Percentiles rank a stretch among this genome's conserved stretches.
Conservation (phyloP, 1,284 basidiomycete species). For the Apiotrichum montevideense region DNA sequence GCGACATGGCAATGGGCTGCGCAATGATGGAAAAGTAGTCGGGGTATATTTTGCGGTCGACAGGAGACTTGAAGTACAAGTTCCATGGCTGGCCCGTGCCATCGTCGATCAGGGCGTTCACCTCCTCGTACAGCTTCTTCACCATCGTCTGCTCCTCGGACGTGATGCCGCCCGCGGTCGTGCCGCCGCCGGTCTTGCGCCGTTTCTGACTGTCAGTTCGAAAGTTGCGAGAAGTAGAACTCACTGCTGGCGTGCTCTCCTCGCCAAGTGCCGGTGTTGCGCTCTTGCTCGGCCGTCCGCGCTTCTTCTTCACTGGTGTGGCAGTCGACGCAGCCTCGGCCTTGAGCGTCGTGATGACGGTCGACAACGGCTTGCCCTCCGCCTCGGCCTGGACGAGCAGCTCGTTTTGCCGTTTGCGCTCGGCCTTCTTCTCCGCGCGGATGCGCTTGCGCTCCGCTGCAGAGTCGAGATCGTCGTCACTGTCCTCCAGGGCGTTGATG, state of each 20-base stretch:
- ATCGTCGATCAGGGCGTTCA: conserved; percentile 35
- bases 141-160: conserved; percentile 25
- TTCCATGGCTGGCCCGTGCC: conserved; percentile 69
- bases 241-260: conserved; percentile 36
- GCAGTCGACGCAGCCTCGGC: conserved; percentile 12
- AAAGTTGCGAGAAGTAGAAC: conserved; percentile 1
- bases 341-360: conserved; percentile 23
- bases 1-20: conserved; percentile 77
- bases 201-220: conserved; percentile 30
- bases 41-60: conserved; percentile 76
- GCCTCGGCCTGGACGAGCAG: conserved; percentile 36
- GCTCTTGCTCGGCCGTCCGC: conserved; percentile 37
- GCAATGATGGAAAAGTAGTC: conserved; percentile 75
- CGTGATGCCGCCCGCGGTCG: not conserved
- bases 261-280: conserved; percentile 34
- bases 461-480: conserved; percentile 66
- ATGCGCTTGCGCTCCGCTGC: conserved; percentile 37
- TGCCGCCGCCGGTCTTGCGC: conserved; percentile 25
- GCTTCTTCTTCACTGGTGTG: conserved; percentile 32
- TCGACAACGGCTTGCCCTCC: conserved; percentile 36
- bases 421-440: conserved; percentile 28
- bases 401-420: conserved; percentile 39
- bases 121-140: conserved; percentile 56
- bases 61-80: conserved; percentile 73
- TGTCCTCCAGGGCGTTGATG: conserved; percentile 81